These are phyloP conservation scores for Rubus parviflorus DNA, from an alignment of 306 rosid species.

Conservation along the genomic window DNA sequence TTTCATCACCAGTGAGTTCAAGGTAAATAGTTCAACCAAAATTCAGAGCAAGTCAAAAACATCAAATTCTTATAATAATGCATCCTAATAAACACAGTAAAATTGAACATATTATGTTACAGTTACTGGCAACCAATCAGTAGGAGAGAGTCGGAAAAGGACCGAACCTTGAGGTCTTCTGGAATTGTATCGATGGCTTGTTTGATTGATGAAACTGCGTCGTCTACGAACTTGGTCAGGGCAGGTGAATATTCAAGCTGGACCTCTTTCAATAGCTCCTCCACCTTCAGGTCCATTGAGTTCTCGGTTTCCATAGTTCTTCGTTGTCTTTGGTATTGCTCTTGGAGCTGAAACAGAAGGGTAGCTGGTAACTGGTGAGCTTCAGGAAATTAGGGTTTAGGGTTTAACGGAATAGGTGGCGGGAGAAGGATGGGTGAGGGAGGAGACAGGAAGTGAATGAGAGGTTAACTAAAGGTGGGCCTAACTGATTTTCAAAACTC, in stretches of 20 bases:
- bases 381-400: conserved; percentile 33
- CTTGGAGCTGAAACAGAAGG: neutral
- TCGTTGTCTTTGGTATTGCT: neutral
- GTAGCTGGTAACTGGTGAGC: neutral
- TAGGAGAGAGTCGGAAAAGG: neutral
- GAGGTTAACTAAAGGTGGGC: neutral
- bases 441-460: neutral
- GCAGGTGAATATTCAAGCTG: conserved; percentile 37
- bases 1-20: conserved; percentile 5
- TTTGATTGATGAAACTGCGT: conserved; percentile 54
- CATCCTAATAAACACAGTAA: neutral
- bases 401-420: conserved; percentile 33
- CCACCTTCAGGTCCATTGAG: conserved; percentile 55
- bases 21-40: neutral
- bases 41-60: neutral
- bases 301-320: conserved; percentile 32
- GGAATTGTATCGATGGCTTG: conserved; percentile 58
- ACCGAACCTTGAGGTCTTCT: conserved; percentile 45
- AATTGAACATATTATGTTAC: neutral
- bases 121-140: neutral
- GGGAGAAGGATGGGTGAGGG: conserved; percentile 3
- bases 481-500: neutral
- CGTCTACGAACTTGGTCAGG: conserved; percentile 48
- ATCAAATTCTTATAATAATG: neutral
- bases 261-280: conserved; percentile 71